Percentiles rank a stretch among this genome's conserved stretches.
phyloP scores from a whole-genome alignment of 257 asterid genomes.

The Linaria vulgaris region DNA sequence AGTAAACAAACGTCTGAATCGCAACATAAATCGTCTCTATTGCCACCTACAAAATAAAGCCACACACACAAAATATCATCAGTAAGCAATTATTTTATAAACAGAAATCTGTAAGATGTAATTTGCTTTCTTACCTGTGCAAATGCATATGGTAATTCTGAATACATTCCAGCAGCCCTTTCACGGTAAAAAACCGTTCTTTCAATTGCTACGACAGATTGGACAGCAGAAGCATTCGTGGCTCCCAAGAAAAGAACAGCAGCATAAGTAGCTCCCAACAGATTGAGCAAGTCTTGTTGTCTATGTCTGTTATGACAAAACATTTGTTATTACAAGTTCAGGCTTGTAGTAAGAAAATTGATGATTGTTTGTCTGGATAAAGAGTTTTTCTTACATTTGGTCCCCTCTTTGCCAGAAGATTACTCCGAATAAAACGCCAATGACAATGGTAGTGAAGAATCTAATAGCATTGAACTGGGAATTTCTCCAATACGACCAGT shows the following conservation, averaged over 20 bases:
- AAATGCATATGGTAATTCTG: slow-evolving; percentile 80
- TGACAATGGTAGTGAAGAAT: slow-evolving; percentile 46
- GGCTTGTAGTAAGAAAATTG: no score
- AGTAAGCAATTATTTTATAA: background rate
- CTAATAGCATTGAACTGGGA: slow-evolving; percentile 65
- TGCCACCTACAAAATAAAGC: slow-evolving; percentile 49
- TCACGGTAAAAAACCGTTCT: slow-evolving; percentile 87
- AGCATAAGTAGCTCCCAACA: slow-evolving; percentile 81
- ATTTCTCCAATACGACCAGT: slow-evolving; percentile 74
- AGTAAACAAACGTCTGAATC: slow-evolving; percentile 57
- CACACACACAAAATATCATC: background rate
- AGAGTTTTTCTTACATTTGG: slow-evolving; percentile 40
- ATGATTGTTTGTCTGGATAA: no score
- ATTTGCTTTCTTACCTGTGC: slow-evolving; percentile 58
- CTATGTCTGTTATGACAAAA: slow-evolving; percentile 37
- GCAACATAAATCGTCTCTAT: slow-evolving; percentile 77
- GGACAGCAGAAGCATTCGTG: slow-evolving; percentile 72
- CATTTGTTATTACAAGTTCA: background rate
- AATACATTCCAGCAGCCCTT: slow-evolving; percentile 90
- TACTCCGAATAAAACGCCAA: slow-evolving; percentile 61
- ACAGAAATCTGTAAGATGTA: background rate
- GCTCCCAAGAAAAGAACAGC: slow-evolving; percentile 85
- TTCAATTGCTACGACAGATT: slow-evolving; percentile 67
- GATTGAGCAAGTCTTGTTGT: slow-evolving; percentile 73
- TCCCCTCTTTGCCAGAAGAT: slow-evolving; percentile 65